These are phyloP conservation scores for Salix purpurea DNA, from an alignment of 345 rosid genomes.

Conservation along the genomic window DNA sequence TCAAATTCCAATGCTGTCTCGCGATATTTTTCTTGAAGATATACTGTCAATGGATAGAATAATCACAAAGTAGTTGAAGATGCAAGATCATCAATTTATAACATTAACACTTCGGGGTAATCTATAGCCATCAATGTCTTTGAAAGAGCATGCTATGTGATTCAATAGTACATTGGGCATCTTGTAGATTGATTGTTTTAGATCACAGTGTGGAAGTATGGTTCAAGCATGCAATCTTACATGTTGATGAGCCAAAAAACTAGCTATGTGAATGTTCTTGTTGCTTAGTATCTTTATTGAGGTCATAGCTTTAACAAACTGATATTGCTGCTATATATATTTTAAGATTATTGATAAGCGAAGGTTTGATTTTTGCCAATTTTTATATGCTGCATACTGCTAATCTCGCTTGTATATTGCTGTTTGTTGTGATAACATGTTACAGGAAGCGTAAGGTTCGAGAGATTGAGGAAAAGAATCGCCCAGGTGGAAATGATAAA, in stretches of 20 bases:
- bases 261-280: neutral
- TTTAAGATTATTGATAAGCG: neutral
- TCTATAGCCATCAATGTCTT: neutral
- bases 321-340: neutral
- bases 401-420: neutral
- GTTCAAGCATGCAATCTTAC: neutral
- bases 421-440: neutral
- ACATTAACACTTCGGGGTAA: neutral
- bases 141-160: neutral
- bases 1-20: neutral
- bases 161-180: neutral
- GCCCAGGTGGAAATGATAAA: slow-evolving; percentile 57
- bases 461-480: slow-evolving; percentile 71
- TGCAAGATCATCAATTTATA: neutral
- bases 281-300: neutral
- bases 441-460: slow-evolving; percentile 78
- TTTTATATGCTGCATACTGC: neutral
- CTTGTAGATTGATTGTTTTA: neutral
- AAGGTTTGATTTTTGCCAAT: neutral
- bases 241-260: neutral
- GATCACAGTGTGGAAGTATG: neutral
- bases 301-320: neutral
- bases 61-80: neutral
- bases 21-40: neutral
- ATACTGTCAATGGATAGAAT: neutral